phyloP scores from a whole-genome alignment of 164 flowering plant genomes.

The Vitis riparia region DNA sequence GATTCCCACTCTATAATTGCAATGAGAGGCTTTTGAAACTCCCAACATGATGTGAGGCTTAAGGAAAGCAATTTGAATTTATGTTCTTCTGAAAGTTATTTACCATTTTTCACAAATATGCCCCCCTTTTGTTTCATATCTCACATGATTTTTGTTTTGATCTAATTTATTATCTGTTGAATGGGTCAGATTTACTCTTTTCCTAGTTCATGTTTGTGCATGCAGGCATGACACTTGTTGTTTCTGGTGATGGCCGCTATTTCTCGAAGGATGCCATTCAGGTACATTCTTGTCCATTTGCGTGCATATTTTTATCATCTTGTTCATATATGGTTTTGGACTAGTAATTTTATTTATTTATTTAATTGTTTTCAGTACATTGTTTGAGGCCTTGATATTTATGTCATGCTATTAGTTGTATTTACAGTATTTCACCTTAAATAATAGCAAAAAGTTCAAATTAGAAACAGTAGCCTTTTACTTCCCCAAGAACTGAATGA shows the following conservation, averaged over 20 bases:
- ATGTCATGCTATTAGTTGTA: not conserved
- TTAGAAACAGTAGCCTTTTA: too few relatives aligned
- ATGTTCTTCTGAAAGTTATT: too few relatives aligned
- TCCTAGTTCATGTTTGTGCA: not conserved
- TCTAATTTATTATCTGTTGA: not conserved
- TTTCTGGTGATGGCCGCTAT: conserved; percentile 99
- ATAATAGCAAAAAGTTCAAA: too few relatives aligned
- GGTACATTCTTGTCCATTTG: conserved; percentile 34
- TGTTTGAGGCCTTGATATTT: not conserved
- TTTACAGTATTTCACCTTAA: too few relatives aligned
- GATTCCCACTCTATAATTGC: not conserved
- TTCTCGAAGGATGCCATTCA: conserved; percentile 93
- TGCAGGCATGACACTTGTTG: conserved; percentile 92
- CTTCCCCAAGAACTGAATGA: too few relatives aligned
- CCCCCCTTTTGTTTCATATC: not conserved
- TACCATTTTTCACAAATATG: too few relatives aligned
- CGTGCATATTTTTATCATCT: too few relatives aligned
- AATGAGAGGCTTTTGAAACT: not conserved
- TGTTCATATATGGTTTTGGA: too few relatives aligned
- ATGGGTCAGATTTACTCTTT: not conserved
- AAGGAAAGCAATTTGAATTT: too few relatives aligned
- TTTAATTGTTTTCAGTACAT: too few relatives aligned
- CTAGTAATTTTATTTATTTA: not conserved
- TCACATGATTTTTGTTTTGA: not conserved
- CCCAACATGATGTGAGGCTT: too few relatives aligned